Evolutionary conservation across 805 yeast genomes (phyloP).

Genomic region (Tetrapisispora nanseiensis): DNA sequence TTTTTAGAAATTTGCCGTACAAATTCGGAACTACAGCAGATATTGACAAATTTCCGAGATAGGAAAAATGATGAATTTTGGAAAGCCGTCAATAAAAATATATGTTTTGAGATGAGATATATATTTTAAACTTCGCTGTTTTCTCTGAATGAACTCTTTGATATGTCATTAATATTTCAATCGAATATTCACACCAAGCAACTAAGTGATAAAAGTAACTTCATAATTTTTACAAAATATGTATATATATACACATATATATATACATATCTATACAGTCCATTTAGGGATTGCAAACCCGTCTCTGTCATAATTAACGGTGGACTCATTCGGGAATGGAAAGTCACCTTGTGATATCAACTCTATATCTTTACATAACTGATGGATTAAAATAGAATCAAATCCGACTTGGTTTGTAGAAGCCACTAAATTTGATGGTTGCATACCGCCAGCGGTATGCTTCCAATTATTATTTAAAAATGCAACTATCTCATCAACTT

Average conservation of each 20-base stretch:
- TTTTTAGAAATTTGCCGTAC: too few species aligned
- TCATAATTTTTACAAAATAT: neutral
- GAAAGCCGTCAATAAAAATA: neutral
- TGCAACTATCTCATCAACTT: conserved; percentile 6
- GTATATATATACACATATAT: neutral
- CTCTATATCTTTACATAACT: conserved; percentile 25
- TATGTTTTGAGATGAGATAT: too few species aligned
- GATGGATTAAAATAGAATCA: conserved; percentile 28
- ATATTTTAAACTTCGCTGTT: too few species aligned
- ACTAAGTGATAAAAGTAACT: too few species aligned
- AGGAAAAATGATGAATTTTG: neutral
- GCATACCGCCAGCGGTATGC: conserved; percentile 4
- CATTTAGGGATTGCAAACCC: conserved; percentile 4
- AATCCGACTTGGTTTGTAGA: conserved; percentile 23
- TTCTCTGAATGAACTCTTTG: neutral
- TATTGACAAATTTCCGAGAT: conserved; percentile 1
- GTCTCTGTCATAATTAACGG: neutral
- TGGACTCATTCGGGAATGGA: neutral
- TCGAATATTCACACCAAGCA: too few species aligned
- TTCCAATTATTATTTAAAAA: conserved; percentile 22
- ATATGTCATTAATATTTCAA: too few species aligned
- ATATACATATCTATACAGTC: neutral
- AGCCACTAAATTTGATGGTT: conserved; percentile 2
- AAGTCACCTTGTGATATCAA: neutral
- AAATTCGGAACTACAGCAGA: too few species aligned